Evolutionary conservation across 2,329 filamentous ascomycete species (phyloP).

Genomic region (Pestalotiopsis sp.): DNA sequence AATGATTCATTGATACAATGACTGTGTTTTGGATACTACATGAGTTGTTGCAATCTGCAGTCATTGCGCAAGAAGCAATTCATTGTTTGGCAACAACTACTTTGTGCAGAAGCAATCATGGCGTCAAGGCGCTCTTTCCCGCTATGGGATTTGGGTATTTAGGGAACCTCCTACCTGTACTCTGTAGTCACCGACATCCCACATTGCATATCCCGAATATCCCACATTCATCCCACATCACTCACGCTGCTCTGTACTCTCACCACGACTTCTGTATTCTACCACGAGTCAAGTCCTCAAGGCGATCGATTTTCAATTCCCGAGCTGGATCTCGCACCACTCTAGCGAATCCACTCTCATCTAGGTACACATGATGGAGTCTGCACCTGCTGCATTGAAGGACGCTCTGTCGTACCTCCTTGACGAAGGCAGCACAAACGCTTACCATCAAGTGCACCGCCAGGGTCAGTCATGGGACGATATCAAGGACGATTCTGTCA

Average conservation of each 20-base stretch:
- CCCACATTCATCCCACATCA: not conserved
- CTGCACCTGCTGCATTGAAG: not conserved
- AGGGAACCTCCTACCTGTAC: too few relatives aligned
- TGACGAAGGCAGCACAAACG: not conserved
- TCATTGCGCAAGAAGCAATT: too few relatives aligned
- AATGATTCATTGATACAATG: too few relatives aligned
- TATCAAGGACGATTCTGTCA: not conserved
- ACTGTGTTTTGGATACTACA: too few relatives aligned
- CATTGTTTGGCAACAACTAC: too few relatives aligned
- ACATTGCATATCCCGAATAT: not conserved
- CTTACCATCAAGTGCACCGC: not conserved
- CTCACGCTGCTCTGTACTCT: not conserved
- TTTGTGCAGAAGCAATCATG: too few relatives aligned
- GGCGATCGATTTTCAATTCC: not conserved
- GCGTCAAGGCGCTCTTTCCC: too few relatives aligned
- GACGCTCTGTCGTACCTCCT: not conserved
- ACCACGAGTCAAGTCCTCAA: not conserved
- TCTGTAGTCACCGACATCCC: not conserved
- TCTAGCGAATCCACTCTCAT: not conserved
- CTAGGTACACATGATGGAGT: not conserved
- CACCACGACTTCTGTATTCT: not conserved
- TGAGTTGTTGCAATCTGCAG: too few relatives aligned
- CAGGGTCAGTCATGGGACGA: not conserved
- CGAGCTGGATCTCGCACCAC: not conserved
- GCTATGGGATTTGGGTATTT: too few relatives aligned